Evolutionary conservation across 257 asterid species (phyloP).

Genomic region (Capsicum baccatum): DNA sequence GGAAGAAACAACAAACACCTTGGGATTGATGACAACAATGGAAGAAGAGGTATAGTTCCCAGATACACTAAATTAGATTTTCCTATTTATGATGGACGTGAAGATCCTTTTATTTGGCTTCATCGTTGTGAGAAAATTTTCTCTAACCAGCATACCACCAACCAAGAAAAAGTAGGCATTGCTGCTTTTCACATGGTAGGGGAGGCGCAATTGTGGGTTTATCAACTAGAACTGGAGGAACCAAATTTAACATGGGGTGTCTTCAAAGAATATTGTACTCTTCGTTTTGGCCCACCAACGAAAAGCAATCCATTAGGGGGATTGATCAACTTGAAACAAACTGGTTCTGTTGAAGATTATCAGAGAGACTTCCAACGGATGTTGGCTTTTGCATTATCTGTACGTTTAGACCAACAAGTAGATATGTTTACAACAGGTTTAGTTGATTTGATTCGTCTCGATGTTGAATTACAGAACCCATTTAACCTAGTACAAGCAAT

Average conservation of each 20-base stretch:
- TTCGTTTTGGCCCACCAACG: neutral
- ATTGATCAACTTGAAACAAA: neutral
- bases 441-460: no score
- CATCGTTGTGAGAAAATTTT: neutral
- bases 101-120: neutral
- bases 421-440: no score
- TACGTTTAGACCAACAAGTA: no score
- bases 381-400: no score
- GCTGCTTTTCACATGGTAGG: neutral
- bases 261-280: neutral
- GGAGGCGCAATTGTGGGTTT: neutral
- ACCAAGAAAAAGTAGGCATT: neutral
- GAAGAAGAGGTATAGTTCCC: no score
- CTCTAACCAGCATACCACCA: neutral
- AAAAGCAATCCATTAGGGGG: neutral
- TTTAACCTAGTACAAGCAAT: no score
- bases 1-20: no score
- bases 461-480: no score
- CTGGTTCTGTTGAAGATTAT: neutral
- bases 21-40: no score
- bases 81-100: no score
- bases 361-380: neutral
- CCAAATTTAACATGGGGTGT: neutral
- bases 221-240: neutral
- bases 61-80: no score